Conservation (phyloP, 768 basidiomycete species). For the Auricularia sp. region DNA sequence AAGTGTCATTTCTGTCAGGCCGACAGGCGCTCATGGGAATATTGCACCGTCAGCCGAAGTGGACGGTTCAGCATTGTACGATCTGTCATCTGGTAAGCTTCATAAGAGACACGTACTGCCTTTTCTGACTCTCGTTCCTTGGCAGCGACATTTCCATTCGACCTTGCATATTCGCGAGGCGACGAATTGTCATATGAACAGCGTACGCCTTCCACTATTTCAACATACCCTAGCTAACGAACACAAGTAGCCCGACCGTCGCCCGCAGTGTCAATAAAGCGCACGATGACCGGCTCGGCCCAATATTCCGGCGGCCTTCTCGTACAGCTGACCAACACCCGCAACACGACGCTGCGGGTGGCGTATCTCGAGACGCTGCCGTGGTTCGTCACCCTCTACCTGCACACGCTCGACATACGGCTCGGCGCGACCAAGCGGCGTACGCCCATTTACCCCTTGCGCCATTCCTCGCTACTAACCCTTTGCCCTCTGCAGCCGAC, state of each 20-base stretch:
- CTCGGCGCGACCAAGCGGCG: slow-evolving; percentile 38
- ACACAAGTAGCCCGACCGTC: background rate
- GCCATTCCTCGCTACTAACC: too few relatives aligned
- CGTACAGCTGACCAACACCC: slow-evolving; percentile 55
- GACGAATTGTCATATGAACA: too few relatives aligned
- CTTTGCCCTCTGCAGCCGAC: background rate
- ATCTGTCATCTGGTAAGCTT: background rate
- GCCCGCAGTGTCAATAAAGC: slow-evolving; percentile 29
- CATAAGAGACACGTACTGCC: background rate
- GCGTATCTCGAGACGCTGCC: slow-evolving; percentile 88
- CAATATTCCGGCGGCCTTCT: slow-evolving; percentile 70
- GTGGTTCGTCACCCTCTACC: slow-evolving; percentile 81
- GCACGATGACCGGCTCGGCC: slow-evolving; percentile 61
- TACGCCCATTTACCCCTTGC: slow-evolving; percentile 17
- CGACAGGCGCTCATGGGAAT: slow-evolving; percentile 20
- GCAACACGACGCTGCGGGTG: slow-evolving; percentile 31
- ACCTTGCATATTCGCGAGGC: background rate
- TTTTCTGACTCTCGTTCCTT: background rate
- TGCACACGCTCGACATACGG: slow-evolving; percentile 62
- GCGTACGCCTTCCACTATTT: too few relatives aligned
- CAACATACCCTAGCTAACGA: too few relatives aligned
- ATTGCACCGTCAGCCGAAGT: background rate
- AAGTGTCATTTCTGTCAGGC: slow-evolving; percentile 36
- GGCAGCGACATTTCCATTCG: background rate
- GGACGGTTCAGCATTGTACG: background rate